Percentiles rank a stretch among this genome's conserved stretches.
Conservation (phyloP, 169 alveolate species). For the Theileria orientalis region DNA sequence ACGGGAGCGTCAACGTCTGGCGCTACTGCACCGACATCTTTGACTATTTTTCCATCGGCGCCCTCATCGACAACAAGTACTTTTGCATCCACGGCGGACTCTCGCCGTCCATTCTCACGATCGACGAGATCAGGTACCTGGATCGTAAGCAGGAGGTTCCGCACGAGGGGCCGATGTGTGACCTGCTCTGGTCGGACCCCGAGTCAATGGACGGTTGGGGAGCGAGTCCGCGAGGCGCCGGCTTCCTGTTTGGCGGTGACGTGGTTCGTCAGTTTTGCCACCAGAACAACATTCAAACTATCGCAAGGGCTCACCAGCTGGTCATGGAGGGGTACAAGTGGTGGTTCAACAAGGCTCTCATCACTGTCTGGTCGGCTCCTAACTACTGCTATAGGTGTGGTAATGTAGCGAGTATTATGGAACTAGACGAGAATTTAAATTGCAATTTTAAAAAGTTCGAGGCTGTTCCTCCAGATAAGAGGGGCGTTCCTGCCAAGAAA, state of each 20-base stretch:
- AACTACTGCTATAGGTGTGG: constrained; percentile 99
- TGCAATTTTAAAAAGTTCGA: constrained; percentile 61
- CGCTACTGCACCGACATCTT: constrained; percentile 96
- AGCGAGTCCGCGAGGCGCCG: constrained; percentile 99
- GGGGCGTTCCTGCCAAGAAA: constrained; percentile 69
- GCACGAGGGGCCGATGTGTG: constrained; percentile 99
- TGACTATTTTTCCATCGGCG: constrained; percentile 96
- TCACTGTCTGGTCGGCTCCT: constrained; percentile 98
- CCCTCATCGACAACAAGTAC: constrained; percentile 93
- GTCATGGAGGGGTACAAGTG: constrained; percentile 99
- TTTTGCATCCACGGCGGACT: constrained; percentile 99
- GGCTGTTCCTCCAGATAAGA: constrained; percentile 64
- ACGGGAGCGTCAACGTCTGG: constrained; percentile 98
- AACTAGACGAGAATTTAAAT: constrained; percentile 83
- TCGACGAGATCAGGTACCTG: constrained; percentile 92
- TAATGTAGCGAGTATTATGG: constrained; percentile 97
- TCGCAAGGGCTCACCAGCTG: constrained; percentile 99
- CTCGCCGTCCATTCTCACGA: constrained; percentile 90
- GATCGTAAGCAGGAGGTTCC: constrained; percentile 98
- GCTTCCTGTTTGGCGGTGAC: constrained; percentile 98
- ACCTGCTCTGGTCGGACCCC: constrained; percentile 99
- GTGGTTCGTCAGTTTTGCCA: constrained; percentile 90
- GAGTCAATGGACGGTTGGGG: constrained; percentile 99
- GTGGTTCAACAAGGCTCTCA: constrained; percentile 92
- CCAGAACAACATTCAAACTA: constrained; percentile 90